Base-by-base conservation (phyloP, 2,329 filamentous ascomycete genomes). In the Fusarium sp. region DNA sequence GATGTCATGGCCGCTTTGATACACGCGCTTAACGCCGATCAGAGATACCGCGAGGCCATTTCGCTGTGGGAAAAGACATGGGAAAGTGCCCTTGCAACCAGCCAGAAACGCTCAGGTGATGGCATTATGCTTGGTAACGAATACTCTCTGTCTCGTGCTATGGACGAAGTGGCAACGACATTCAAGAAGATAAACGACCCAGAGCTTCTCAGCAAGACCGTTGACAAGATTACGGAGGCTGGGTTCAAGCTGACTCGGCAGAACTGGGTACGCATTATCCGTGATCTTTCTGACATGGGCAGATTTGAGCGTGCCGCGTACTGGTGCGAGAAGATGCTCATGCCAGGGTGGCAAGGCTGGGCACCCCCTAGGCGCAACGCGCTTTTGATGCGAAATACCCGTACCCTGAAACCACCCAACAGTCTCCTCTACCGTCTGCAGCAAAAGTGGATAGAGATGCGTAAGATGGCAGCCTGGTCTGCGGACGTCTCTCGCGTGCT, bases 231-330 rank as follows among this genome's bases (percentile, higher is more conserved):
- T 17, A 84, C 89, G 14, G 79, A 81, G 4, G 86, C 88, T 45
- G 96, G 95, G 17, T 98, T 96, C 84, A 84, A 85, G 35, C 82
- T 98, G 65, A 92, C 94, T 78, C 91, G 89, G 79, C 88, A 88
- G 76, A 95, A 94, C 75, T 97, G 94, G 94, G 96, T 97, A 80
- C 86, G 89, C 57, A 91, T 93, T 73, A 87, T 98, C 63, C 90
- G 92, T 76, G 82, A 87, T 57, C 89, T 98, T 35, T 89, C 90
- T 31, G 84, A 86, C 20, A 85, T 90, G 61, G 87, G 88, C 51
- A 86, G 88, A 51, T 87, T 88, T 76, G 83, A 89, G 54, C 86
- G 92, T 26, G 95, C 95, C 42, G 97, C 96, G 82, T 80, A 84
- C 28, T 83, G 91, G 58, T 96, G 93, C 79, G 96, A 98, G 83